phyloP scores from a whole-genome alignment of 352 stramenopile species.

The Globisporangium solare region DNA sequence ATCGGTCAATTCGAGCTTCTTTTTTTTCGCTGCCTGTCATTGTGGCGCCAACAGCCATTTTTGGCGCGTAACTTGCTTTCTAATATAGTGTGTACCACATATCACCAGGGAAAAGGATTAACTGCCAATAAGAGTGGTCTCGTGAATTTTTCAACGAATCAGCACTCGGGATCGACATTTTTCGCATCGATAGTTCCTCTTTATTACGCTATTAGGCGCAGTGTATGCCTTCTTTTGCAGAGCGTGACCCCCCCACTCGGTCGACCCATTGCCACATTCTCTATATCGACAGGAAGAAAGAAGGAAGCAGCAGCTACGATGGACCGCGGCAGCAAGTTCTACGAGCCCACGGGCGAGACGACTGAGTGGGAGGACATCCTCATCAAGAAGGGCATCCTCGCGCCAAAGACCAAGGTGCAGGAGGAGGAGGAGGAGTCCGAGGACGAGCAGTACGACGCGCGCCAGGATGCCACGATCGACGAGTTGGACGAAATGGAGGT shows the following conservation, averaged over 20 bases:
- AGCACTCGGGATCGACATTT: too few relatives aligned
- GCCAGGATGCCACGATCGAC: conserved; percentile 77
- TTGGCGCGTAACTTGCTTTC: not conserved
- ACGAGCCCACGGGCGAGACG: conserved; percentile 85
- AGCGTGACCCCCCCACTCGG: too few relatives aligned
- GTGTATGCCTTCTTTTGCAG: too few relatives aligned
- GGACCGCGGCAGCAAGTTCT: conserved; percentile 79
- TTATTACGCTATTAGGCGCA: too few relatives aligned
- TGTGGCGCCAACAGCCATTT: conserved; percentile 1
- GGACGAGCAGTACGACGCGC: conserved; percentile 66
- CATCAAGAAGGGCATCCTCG: conserved; percentile 85
- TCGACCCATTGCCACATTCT: too few relatives aligned
- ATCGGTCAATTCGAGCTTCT: conserved; percentile 1
- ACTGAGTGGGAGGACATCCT: conserved; percentile 90
- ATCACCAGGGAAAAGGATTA: too few relatives aligned
- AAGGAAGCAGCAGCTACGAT: conserved; percentile 1
- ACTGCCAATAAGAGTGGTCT: too few relatives aligned
- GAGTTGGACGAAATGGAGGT: conserved; percentile 84
- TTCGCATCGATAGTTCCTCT: too few relatives aligned
- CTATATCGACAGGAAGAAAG: too few relatives aligned
- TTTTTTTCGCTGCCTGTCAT: conserved; percentile 3
- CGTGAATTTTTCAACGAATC: too few relatives aligned
- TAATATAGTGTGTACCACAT: not conserved
- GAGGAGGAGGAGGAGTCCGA: conserved; percentile 71
- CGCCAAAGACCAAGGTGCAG: conserved; percentile 84